Conservation (phyloP, 129 eudicot species). For the Escallonia rubra region DNA sequence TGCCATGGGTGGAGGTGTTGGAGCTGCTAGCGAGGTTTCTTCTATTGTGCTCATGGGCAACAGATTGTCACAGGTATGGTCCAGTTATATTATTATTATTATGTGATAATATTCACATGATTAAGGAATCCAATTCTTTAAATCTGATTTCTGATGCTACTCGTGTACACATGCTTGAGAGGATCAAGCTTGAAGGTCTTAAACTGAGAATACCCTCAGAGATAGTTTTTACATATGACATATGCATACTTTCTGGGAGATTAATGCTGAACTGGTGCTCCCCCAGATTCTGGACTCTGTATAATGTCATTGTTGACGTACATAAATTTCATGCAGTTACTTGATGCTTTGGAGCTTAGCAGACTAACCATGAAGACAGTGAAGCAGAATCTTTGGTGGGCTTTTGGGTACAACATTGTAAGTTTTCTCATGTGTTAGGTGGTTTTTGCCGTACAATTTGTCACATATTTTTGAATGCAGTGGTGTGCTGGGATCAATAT, state of each 20-base stretch:
- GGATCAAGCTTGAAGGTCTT: background rate
- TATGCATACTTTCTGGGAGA: too few species aligned
- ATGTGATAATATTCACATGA: too few species aligned
- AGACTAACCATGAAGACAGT: slow-evolving; percentile 92
- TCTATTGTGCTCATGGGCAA: slow-evolving; percentile 92
- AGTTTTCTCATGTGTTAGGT: slow-evolving; percentile 18
- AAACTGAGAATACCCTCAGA: too few species aligned
- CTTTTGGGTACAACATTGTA: slow-evolving; percentile 94
- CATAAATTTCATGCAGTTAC: slow-evolving; percentile 43
- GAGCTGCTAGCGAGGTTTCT: slow-evolving; percentile 98
- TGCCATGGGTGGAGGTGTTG: slow-evolving; percentile 95
- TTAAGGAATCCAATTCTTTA: background rate
- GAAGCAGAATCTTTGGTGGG: slow-evolving; percentile 99
- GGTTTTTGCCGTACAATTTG: background rate
- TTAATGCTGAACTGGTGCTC: background rate
- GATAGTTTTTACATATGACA: background rate
- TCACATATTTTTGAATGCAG: background rate
- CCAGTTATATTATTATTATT: background rate
- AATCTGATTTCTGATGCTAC: background rate
- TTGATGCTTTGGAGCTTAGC: slow-evolving; percentile 96
- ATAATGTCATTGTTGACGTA: slow-evolving; percentile 5
- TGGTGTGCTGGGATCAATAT: background rate
- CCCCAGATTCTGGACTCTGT: background rate
- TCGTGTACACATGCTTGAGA: too few species aligned
- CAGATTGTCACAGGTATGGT: slow-evolving; percentile 80